Conservation (phyloP, 2,329 filamentous ascomycete species). For the Thielaviopsis euricoi region DNA sequence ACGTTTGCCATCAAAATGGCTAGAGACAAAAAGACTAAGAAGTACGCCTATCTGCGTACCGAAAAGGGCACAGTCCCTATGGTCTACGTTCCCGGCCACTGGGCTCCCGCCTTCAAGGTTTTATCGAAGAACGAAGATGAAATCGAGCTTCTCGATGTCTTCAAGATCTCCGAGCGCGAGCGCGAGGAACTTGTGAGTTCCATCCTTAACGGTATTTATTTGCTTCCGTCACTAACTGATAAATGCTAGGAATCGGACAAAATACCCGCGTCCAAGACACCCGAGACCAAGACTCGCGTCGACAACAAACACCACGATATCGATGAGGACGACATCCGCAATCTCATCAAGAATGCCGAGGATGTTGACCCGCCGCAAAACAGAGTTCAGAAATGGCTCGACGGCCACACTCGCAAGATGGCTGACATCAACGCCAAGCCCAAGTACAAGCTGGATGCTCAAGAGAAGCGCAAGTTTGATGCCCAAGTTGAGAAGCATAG, state of each 20-base stretch:
- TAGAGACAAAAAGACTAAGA: not conserved
- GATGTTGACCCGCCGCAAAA: not conserved
- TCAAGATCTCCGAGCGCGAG: not conserved
- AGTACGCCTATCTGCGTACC: not conserved
- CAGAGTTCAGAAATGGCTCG: not conserved
- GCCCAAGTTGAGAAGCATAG: not conserved
- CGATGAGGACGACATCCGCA: not conserved
- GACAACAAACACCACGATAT: not conserved
- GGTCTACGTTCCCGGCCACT: not conserved
- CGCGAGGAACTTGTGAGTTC: not conserved
- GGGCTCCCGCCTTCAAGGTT: not conserved
- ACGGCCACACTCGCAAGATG: not conserved
- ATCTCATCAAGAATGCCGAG: not conserved
- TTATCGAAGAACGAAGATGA: not conserved
- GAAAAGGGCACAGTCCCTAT: not conserved
- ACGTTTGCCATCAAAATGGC: not conserved
- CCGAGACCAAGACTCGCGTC: too few relatives aligned
- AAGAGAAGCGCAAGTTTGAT: not conserved
- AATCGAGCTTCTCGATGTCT: not conserved
- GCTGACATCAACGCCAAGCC: not conserved
- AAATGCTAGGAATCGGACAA: not conserved
- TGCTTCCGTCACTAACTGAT: not conserved
- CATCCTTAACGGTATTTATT: not conserved
- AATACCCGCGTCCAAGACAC: too few relatives aligned
- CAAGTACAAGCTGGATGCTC: not conserved